Percentiles rank a stretch among this genome's conserved stretches.
Evolutionary conservation across 805 yeast genomes (phyloP).

Genomic region (Kluyveromyces wickerhamii): DNA sequence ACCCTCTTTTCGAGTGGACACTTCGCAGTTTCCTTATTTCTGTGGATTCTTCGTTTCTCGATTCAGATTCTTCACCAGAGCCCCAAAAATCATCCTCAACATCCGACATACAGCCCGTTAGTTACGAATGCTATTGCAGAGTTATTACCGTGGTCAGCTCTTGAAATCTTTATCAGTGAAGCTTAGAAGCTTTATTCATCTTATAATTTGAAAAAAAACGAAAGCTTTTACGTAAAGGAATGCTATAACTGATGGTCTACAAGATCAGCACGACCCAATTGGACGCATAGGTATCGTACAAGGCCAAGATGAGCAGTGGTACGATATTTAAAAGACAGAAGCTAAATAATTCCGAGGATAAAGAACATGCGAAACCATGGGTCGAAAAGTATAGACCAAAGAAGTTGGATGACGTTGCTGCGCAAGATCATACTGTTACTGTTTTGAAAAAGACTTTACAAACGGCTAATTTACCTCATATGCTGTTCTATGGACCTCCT

Average conservation of each 20-base stretch:
- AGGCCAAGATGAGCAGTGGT: slow-evolving; percentile 1
- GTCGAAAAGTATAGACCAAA: slow-evolving; percentile 93
- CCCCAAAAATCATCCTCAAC: slow-evolving; percentile 23
- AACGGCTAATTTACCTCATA: slow-evolving; percentile 82
- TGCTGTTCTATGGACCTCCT: slow-evolving; percentile 90
- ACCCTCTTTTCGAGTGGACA: slow-evolving; percentile 71
- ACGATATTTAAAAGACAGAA: slow-evolving; percentile 24
- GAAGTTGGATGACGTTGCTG: slow-evolving; percentile 75
- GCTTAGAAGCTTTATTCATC: too few relatives aligned
- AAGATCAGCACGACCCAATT: too few relatives aligned
- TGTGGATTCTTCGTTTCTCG: slow-evolving; percentile 7
- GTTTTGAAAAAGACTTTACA: slow-evolving; percentile 72
- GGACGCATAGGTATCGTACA: too few relatives aligned
- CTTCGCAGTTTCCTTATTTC: slow-evolving; percentile 41
- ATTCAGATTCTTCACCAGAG: slow-evolving; percentile 10
- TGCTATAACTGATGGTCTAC: too few relatives aligned
- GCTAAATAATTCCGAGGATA: slow-evolving; percentile 10
- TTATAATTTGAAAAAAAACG: too few relatives aligned
- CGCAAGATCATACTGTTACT: slow-evolving; percentile 84
- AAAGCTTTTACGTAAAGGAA: too few relatives aligned
- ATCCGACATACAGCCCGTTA: not conserved
- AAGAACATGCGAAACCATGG: slow-evolving; percentile 58
- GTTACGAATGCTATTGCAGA: too few relatives aligned
- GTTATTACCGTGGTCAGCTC: too few relatives aligned
- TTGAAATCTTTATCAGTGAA: too few relatives aligned